Evolutionary conservation across 257 asterid genomes (phyloP).

Genomic region (Solanum ossicruentum): DNA sequence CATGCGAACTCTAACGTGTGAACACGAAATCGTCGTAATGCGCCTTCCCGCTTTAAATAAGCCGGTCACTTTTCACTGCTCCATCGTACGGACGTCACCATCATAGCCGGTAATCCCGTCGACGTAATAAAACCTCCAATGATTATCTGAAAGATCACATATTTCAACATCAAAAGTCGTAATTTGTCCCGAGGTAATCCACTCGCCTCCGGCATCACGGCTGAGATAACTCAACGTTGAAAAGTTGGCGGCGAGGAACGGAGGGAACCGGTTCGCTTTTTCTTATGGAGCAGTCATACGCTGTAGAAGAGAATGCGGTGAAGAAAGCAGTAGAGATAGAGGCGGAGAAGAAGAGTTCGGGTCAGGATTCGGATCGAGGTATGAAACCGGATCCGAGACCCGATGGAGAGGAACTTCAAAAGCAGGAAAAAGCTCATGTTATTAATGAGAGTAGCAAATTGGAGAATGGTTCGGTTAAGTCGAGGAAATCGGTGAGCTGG

Average conservation of each 20-base stretch:
- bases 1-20: not conserved
- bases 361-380: not conserved
- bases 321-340: not conserved
- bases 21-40: not conserved
- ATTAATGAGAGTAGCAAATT: not conserved
- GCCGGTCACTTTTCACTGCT: not conserved
- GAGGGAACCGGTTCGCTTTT: not conserved
- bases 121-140: not conserved
- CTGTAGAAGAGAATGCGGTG: not conserved
- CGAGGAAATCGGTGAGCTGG: not conserved
- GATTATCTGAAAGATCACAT: not conserved
- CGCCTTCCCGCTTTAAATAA: not conserved
- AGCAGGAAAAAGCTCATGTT: not conserved
- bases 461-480: not conserved
- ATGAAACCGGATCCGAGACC: not conserved
- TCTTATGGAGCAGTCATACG: not conserved
- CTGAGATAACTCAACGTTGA: not conserved
- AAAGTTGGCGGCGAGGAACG: not conserved
- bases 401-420: not conserved
- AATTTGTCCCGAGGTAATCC: not conserved
- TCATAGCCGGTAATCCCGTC: not conserved
- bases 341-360: not conserved
- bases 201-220: not conserved
- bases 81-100: not conserved
- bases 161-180: not conserved